Conservation (phyloP, 345 rosid genomes). For the Euphorbia peplus region DNA sequence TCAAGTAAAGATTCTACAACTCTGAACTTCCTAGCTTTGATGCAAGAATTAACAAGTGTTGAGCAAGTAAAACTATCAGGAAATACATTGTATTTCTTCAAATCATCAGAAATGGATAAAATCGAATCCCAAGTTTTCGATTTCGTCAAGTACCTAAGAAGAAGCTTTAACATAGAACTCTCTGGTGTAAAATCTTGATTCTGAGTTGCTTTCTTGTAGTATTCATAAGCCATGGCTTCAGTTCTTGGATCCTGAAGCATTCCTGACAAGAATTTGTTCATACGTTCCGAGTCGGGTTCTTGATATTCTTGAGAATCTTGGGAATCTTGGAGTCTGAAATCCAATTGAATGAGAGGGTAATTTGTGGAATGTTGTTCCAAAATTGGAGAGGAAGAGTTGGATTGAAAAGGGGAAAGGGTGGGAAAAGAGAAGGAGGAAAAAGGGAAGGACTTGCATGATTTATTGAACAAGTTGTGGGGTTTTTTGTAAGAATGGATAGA, state of each 20-base stretch:
- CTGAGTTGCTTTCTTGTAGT: constrained; percentile 58
- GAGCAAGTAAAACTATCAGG: constrained; percentile 62
- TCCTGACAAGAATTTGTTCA: constrained; percentile 43
- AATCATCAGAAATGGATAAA: constrained; percentile 48
- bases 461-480: constrained; percentile 20
- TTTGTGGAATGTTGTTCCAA: constrained; percentile 44
- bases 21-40: constrained; percentile 56
- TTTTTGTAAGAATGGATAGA: constrained; percentile 25
- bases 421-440: constrained; percentile 29
- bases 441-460: constrained; percentile 31
- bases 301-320: constrained; percentile 30
- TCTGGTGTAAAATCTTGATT: constrained; percentile 48
- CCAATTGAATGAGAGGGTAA: constrained; percentile 11
- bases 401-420: constrained; percentile 29
- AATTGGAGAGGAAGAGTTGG: constrained; percentile 40
- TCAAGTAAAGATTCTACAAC: constrained; percentile 45
- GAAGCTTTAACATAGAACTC: constrained; percentile 40
- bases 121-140: constrained; percentile 62
- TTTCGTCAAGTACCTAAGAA: constrained; percentile 52
- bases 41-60: constrained; percentile 45
- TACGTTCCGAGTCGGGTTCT: constrained; percentile 28
- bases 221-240: constrained; percentile 43
- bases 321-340: constrained; percentile 25
- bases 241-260: constrained; percentile 43
- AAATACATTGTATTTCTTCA: constrained; percentile 43